These are phyloP conservation scores for Raphanus hybrid DNA, from an alignment of 441 rosid genomes.

Conservation along the genomic window DNA sequence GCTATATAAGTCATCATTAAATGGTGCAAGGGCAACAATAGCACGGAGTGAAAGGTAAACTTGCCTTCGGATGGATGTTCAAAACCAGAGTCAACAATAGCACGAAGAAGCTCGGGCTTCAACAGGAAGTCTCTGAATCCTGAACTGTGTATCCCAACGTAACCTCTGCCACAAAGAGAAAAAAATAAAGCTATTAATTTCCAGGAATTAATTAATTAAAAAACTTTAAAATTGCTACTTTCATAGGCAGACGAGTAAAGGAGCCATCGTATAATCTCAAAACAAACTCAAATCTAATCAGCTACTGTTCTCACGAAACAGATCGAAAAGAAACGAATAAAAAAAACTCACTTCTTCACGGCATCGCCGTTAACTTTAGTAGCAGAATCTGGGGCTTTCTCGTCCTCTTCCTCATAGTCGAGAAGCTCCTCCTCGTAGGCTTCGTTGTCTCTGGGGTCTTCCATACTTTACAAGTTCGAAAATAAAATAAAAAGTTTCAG, in stretches of 20 bases:
- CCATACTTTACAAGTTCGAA: constrained; percentile 55
- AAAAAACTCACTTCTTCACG: constrained; percentile 74
- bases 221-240: neutral
- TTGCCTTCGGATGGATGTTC: constrained; percentile 99
- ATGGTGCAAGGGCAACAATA: neutral
- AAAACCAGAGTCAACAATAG: constrained; percentile 98
- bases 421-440: constrained; percentile 99
- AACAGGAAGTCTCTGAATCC: constrained; percentile 99
- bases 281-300: neutral
- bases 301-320: neutral
- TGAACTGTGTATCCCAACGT: constrained; percentile 98
- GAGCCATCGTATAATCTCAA: neutral
- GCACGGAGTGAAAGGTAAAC: neutral
- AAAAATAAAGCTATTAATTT: neutral
- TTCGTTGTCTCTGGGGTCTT: constrained; percentile 89
- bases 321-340: neutral
- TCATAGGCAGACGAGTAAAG: neutral
- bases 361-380: constrained; percentile 88
- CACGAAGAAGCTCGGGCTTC: constrained; percentile 98
- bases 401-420: constrained; percentile 97
- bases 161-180: constrained; percentile 66
- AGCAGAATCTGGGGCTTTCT: constrained; percentile 80
- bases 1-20: neutral
- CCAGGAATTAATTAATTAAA: neutral
- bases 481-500: neutral